Evolutionary conservation across 2,329 filamentous ascomycete genomes (phyloP), one percentile per base, ranked within the genome.

Genomic region (Cladosporium austrohemisphaericum): DNA sequence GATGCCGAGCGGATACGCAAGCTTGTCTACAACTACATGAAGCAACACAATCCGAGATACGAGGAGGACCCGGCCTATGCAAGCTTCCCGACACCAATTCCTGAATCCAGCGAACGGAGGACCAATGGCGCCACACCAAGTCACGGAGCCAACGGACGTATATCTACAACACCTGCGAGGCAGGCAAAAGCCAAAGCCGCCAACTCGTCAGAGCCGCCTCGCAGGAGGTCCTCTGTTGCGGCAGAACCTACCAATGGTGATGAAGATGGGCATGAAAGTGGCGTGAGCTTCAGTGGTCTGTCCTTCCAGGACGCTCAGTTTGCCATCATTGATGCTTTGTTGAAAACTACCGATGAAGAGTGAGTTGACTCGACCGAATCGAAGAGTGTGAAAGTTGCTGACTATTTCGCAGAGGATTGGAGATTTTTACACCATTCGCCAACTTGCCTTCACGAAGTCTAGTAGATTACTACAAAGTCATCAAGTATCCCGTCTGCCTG

Each of bases 1-100:
- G 89, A 95, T 71, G 88, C 90, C 7, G 90, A 95, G 68, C 82
- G 88, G 41, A 80, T 95, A 37, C 80, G 90, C 38, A 95, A 95
- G 70, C 84, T 88, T 3, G 77, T 92, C 32, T 91, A 86, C 65
- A 92, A 91, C 61, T 89, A 83, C 66, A 95, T 95, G 89, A 85
- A 84, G 49, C 86, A 86, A 66, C 79, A 85, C 59, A 95, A 95
- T 60, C 89, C 90, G 11, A 88, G 87, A 13, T 95, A 95, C 67
- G 80, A 81, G 54, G 70, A 78, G 56, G 71, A 80, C 55, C 74
- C 76, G 13, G 75, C 78, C 38, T 93, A 94, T 62, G 77, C 80
- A 52, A 85, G 86, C 4, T 76, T 85, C 37, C 79, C 88, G 5
- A 89, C 88, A 1, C 86, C 88, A 0, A 74, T 91, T 13, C 85